A percentile compares a stretch with the other conserved stretches of the same genome.
Evolutionary conservation across 768 basidiomycete genomes (phyloP).

Genomic region (Panaeolus cyanescens): DNA sequence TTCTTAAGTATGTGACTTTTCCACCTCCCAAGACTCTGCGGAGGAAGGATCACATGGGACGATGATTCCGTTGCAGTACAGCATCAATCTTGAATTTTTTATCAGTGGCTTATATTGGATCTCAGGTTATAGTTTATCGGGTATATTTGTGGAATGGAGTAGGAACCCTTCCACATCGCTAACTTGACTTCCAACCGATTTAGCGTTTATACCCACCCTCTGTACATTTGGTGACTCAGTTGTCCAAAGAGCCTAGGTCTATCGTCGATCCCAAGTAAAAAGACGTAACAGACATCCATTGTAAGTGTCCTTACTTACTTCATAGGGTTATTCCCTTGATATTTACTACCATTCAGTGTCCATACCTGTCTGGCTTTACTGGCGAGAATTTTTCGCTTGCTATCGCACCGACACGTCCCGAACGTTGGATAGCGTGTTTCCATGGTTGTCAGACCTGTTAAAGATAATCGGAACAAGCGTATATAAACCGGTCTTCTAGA

Average conservation of each 20-base stretch:
- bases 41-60: neutral
- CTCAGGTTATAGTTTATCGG: neutral
- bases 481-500: neutral
- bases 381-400: neutral
- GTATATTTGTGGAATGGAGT: neutral
- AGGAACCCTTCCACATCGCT: neutral
- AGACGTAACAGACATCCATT: neutral
- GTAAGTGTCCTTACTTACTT: neutral
- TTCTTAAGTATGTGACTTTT: neutral
- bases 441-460: neutral
- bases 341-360: neutral
- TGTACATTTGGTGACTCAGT: neutral
- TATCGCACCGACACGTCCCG: conserved; percentile 1
- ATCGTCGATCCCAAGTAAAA: neutral
- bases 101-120: neutral
- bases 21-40: neutral
- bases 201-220: neutral
- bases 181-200: neutral
- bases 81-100: neutral
- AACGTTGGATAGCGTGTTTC: neutral
- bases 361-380: neutral
- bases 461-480: neutral
- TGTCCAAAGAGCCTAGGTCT: neutral
- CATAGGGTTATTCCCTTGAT: neutral
- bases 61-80: neutral